Conservation (phyloP, 345 rosid genomes). For the Cardamine resedifolia region DNA sequence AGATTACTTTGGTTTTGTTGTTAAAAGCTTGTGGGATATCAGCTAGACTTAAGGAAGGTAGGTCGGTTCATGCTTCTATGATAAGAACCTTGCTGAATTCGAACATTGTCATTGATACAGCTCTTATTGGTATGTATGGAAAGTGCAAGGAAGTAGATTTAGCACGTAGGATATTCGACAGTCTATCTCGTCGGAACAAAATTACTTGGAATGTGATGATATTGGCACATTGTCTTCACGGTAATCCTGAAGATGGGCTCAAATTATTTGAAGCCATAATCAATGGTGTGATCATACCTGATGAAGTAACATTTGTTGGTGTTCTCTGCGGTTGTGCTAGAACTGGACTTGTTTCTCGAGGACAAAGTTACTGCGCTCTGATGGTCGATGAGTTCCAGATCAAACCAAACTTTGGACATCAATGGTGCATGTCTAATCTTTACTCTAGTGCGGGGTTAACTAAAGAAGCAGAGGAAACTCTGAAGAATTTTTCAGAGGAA, state of each 20-base stretch:
- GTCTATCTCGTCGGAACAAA: conserved; percentile 41
- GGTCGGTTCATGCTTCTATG: conserved; percentile 64
- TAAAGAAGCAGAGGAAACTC: conserved; percentile 51
- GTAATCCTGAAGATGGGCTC: conserved; percentile 60
- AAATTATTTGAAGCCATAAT: conserved; percentile 48
- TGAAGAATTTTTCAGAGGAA: conserved; percentile 45
- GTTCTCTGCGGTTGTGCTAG: conserved; percentile 69
- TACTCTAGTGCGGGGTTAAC: conserved; percentile 42
- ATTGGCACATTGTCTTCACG: conserved; percentile 75
- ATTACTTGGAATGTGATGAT: conserved; percentile 81
- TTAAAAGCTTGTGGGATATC: conserved; percentile 65
- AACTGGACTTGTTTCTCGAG: conserved; percentile 46
- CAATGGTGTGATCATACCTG: conserved; percentile 37
- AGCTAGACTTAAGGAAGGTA: conserved; percentile 63
- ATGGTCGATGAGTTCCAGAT: conserved; percentile 49
- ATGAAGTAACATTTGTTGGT: conserved; percentile 59
- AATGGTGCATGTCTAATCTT: conserved; percentile 82
- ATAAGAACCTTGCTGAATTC: conserved; percentile 36
- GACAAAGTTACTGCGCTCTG: conserved; percentile 47
- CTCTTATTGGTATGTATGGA: conserved; percentile 66
- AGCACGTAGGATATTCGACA: conserved; percentile 56
- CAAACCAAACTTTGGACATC: conserved; percentile 73
- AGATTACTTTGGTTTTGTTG: conserved; percentile 45
- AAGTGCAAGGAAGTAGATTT: conserved; percentile 55
- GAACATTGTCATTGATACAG: conserved; percentile 44